Base-by-base conservation (phyloP, 805 yeast species). In the Cyberlindnera maritima region DNA sequence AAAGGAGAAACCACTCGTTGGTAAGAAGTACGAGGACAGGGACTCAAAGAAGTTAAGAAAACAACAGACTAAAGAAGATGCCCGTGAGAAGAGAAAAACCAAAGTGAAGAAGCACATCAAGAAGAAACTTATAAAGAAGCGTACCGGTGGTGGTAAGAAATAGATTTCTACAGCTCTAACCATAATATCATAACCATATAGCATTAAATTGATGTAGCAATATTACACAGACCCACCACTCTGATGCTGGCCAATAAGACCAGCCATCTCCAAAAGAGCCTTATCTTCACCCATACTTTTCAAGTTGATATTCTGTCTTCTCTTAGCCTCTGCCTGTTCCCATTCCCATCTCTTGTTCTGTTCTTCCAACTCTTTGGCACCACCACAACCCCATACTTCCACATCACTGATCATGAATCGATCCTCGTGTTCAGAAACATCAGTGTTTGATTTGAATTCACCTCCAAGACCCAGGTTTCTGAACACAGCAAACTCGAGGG, bases 331-430 rank as follows among this genome's bases (percentile, higher is more conserved):
- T 41, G 80, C 72, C 59, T 84, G 85, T 61, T 92, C 97, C 97
- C 97, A 90, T 56, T 84, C 90, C 94, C 96, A 86, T 49, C 77
- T 77, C 57, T 77, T 79, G 39, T 75, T 70, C 65, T 91, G 97
- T 51, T 85, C 91, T 26, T 77, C 83, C 39, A 90, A 67, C 54
- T 88, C 96, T 49, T 82, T 79, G 10, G 77, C 80, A 8, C 88
- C 80, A 1, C 97, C 98, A 47, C 89, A 77, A 0, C 98, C 98
- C 91, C 94, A 87, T 0, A 90, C 96, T 61, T 91, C 97, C 21
- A 91, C 68, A 53, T 85, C 91, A 5, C 82, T 79, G 8, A 92
- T 78, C 45, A 75, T 61, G 57, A 92, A 80, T 41, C 88, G 68
- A 49, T 84, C 82, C 61, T 92, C 97, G 54, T 65, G 37, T 26